Base-by-base conservation (phyloP, 2,329 filamentous ascomycete species). In the Cercospora sesami region DNA sequence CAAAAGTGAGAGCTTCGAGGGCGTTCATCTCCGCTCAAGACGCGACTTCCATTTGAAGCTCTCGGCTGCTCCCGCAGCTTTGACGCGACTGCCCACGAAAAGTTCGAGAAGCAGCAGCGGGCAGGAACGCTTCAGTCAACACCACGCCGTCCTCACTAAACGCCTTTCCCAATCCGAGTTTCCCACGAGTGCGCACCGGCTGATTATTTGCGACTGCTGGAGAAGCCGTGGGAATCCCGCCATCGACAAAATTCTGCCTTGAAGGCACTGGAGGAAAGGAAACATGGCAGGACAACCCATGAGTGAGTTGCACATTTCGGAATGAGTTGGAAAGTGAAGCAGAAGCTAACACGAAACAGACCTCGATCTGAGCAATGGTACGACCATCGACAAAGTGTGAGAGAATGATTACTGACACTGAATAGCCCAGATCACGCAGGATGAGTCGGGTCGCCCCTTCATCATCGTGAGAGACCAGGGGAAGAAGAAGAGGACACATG, bases 401-500 rank as follows among this genome's bases (percentile, higher is more conserved):
- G 60, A 45, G 55, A 64, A 30, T 10, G 16, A 18, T 3, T n/a
- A 62, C 66, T 68, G 18, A 66, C 69, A 74, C 73, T 69, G 73
- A 23, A 75, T 72, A 88, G 88, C 88, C 77, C 85, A 87, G 81
- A 83, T 99, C 81, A 89, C 97, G 86, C 97, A 97, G 85, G 95
- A 99, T 86, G 95, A 99, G 84, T 90, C 95, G 81, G 95, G 95
- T 71, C 89, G 95, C 79, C 95, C 95, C 45, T 99, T 99, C 82
- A 99, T 99, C 79, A 90, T 99, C 72, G 95, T 99, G 76, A 88
- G 95, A 90, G 95, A 99, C 80, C 95, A 99, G 82, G 94, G 94
- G 79, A 97, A 90, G 84, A 99, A 98, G 89, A 96, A 93, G 87
- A 90, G 95, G 81, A 92, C 95, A 78, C 94, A 95, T 80, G 95